Conservation (phyloP, 140 eudicot genomes). For the Flaveria floridana region DNA sequence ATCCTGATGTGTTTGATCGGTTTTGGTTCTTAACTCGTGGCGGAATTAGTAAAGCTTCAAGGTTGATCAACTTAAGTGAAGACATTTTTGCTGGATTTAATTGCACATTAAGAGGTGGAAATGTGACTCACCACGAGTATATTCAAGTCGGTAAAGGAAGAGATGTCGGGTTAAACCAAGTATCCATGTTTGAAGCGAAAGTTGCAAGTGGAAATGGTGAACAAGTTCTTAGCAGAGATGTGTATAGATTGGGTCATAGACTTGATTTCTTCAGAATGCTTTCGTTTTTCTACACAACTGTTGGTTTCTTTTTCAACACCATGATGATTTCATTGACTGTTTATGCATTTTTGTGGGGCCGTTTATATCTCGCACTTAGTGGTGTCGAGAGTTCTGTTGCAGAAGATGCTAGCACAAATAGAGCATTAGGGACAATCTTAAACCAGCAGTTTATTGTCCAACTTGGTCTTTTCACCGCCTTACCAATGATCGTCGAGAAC, state of each 20-base stretch:
- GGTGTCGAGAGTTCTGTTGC: slow-evolving; percentile 65
- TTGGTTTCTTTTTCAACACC: slow-evolving; percentile 83
- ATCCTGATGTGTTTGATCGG: slow-evolving; percentile 91
- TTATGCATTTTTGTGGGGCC: slow-evolving; percentile 91
- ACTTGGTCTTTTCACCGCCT: slow-evolving; percentile 87
- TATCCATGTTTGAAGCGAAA: slow-evolving; percentile 96
- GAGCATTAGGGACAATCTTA: slow-evolving; percentile 79
- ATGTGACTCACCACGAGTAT: slow-evolving; percentile 92
- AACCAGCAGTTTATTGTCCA: slow-evolving; percentile 91
- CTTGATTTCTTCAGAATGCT: slow-evolving; percentile 95
- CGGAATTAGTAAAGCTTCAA: slow-evolving; percentile 91
- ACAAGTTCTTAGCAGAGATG: slow-evolving; percentile 90
- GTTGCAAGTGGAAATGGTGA: slow-evolving; percentile 98
- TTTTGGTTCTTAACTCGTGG: slow-evolving; percentile 97
- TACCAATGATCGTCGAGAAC: slow-evolving; percentile 92
- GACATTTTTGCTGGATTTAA: slow-evolving; percentile 96
- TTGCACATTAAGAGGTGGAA: slow-evolving; percentile 96
- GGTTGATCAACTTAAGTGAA: slow-evolving; percentile 90
- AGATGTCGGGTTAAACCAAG: slow-evolving; percentile 91
- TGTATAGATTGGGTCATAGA: slow-evolving; percentile 89
- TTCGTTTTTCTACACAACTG: slow-evolving; percentile 91
- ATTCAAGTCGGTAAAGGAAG: slow-evolving; percentile 94
- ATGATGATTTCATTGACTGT: slow-evolving; percentile 86
- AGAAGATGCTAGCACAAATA: slow-evolving; percentile 43
- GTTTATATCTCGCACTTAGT: slow-evolving; percentile 82